A percentile compares a stretch with the other conserved stretches of the same genome.
phyloP scores from a whole-genome alignment of 2,329 filamentous ascomycete species.

The Fusarium drepaniforme region DNA sequence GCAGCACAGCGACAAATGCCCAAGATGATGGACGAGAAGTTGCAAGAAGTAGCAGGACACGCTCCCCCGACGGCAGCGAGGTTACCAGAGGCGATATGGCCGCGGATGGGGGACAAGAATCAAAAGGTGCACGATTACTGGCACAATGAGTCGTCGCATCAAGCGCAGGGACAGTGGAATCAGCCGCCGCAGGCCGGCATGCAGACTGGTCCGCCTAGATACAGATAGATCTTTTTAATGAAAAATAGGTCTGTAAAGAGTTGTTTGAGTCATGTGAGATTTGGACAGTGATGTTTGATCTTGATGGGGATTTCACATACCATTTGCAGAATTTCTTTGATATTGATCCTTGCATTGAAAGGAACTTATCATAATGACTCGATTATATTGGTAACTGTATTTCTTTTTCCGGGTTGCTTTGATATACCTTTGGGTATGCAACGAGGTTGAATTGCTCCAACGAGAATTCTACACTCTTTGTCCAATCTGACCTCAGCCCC shows the following conservation, averaged over 20 bases:
- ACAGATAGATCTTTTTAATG: constrained; percentile 13
- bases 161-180: constrained; percentile 10
- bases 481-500: neutral
- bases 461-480: accelerated
- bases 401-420: too few relatives aligned
- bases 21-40: constrained; percentile 12
- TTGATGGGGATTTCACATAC: too few relatives aligned
- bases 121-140: constrained; percentile 34
- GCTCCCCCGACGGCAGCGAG: neutral
- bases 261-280: neutral
- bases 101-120: constrained; percentile 25
- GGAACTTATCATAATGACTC: too few relatives aligned
- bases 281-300: neutral
- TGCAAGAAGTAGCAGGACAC: neutral
- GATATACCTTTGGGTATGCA: too few relatives aligned
- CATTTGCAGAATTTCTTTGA: too few relatives aligned
- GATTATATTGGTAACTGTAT: too few relatives aligned
- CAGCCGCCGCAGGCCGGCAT: constrained; percentile 15
- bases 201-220: constrained; percentile 15
- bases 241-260: neutral
- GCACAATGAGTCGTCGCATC: constrained; percentile 18
- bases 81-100: constrained; percentile 25
- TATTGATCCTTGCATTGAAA: too few relatives aligned
- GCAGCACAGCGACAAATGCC: neutral
- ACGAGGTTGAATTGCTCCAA: too few relatives aligned